Base-by-base conservation (phyloP, 1,284 basidiomycete genomes). In the Tylopilus orsonianus region DNA sequence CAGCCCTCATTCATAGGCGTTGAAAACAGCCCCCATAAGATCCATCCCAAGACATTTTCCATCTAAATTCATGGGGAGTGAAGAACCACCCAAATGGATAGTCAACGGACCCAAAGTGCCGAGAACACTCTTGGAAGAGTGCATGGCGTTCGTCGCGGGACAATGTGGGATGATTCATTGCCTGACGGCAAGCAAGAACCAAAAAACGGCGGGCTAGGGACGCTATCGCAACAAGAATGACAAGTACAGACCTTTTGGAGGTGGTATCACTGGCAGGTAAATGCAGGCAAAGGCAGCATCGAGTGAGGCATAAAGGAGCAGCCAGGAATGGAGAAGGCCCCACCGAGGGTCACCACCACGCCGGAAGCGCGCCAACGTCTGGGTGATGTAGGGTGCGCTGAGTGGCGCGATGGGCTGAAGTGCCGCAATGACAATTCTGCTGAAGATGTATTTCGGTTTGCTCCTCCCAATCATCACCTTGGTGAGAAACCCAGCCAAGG, bases 21-120 rank as follows among this genome's bases (percentile, higher is more conserved):
- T 22, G 61, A 70, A 62, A 83, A 86, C 16, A 86, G 55, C 0
- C 80, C 79, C 82, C 83, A 85, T 5, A 81, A 65, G n/a, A 85
- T 60, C 83, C 83, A 85, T 43, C 84, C 79, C 5, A 71, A 50
- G 40, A 79, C 64, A 52, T 85, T 81, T 14, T 78, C 70, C 22
- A 71, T 73, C 41, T 68, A 68, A 48, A 80, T 59, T n/a, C 60
- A 50, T 2, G 46, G 52, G 8, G 57, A 47, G 1, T 66, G 69
- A 18, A 63, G 60, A 85, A 84, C 83, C 84, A 87, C 24, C 78
- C 78, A 0, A 69, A 60, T 0, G 76, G 71, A 52, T 75, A 73
- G 20, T 66, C 56, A 19, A 59, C 49, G 26, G 59, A 58, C 8
- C 44, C 38, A 38, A 71, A 41, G 48, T 65, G 48, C 41, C 59